Evolutionary conservation across 2,329 filamentous ascomycete species (phyloP).

Genomic region (Claviceps sp.): DNA sequence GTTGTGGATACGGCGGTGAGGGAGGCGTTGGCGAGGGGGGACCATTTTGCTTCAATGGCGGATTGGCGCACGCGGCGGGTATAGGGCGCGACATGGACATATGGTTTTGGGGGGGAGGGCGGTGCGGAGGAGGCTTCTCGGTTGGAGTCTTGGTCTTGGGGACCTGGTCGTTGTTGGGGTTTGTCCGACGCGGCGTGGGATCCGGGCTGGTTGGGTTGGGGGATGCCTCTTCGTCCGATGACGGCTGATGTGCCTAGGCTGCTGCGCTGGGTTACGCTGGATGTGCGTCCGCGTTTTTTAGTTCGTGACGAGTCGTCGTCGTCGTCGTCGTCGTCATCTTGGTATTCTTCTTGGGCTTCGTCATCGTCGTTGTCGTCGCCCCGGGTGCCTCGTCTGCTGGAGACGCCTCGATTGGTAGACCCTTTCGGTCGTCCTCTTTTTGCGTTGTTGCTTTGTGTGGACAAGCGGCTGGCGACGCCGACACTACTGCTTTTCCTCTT

Average conservation of each 20-base stretch:
- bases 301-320: not conserved
- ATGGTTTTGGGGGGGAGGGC: conserved; percentile 22
- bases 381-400: not conserved
- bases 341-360: conserved; percentile 4
- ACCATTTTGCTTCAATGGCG: conserved; percentile 57
- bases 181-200: not conserved
- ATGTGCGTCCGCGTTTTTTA: not conserved
- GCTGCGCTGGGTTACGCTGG: not conserved
- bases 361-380: conserved; percentile 10
- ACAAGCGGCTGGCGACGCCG: conserved; percentile 12
- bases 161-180: not conserved
- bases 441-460: conserved; percentile 8
- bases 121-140: conserved; percentile 5
- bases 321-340: not conserved
- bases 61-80: conserved; percentile 44
- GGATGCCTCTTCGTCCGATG: conserved; percentile 5
- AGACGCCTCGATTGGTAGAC: not conserved
- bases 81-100: conserved; percentile 37
- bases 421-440: not conserved
- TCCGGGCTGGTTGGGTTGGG: conserved; percentile 4
- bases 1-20: conserved; percentile 42
- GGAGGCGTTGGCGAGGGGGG: conserved; percentile 39
- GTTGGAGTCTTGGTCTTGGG: not conserved
- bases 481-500: not conserved
- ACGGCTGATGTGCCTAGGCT: not conserved